A percentile compares a stretch with the other conserved stretches of the same genome.
Evolutionary conservation across 2,329 filamentous ascomycete genomes (phyloP).

Genomic region (Epicoccum nigrum): DNA sequence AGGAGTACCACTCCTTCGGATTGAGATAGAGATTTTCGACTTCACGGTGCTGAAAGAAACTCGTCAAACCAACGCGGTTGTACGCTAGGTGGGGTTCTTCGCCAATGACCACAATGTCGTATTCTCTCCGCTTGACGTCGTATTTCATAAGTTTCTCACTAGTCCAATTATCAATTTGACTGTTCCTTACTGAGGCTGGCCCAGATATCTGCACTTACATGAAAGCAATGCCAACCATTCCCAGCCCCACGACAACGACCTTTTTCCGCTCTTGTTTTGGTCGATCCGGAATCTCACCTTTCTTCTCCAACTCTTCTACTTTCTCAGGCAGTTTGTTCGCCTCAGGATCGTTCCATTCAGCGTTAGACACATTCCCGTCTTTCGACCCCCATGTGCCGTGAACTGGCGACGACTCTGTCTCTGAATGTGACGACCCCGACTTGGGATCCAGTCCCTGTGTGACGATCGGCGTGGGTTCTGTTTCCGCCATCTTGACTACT

Average conservation of each 20-base stretch:
- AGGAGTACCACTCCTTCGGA: constrained; percentile 78
- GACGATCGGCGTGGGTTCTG: constrained; percentile 29
- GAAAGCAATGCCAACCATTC: constrained; percentile 90
- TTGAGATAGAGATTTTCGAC: constrained; percentile 91
- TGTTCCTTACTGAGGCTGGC: too few species aligned
- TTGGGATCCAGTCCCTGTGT: constrained; percentile 43
- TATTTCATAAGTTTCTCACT: constrained; percentile 90
- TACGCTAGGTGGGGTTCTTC: constrained; percentile 89
- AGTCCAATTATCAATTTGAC: constrained; percentile 2
- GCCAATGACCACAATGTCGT: constrained; percentile 82
- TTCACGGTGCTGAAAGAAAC: constrained; percentile 84
- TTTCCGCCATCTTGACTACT: constrained; percentile 23
- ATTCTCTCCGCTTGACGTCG: constrained; percentile 75
- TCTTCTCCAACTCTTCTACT: constrained; percentile 41
- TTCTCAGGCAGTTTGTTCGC: constrained; percentile 54
- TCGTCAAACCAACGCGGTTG: constrained; percentile 87
- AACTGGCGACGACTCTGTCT: constrained; percentile 29
- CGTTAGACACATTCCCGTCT: constrained; percentile 50
- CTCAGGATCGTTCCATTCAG: constrained; percentile 54
- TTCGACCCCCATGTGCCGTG: constrained; percentile 36
- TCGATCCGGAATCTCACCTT: constrained; percentile 36
- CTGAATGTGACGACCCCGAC: constrained; percentile 37
- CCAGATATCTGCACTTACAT: constrained; percentile 65
- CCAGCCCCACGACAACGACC: constrained; percentile 83
- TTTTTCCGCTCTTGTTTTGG: constrained; percentile 59